Conservation (phyloP, 108 stramenopile species). For the Fragilaria radians region DNA sequence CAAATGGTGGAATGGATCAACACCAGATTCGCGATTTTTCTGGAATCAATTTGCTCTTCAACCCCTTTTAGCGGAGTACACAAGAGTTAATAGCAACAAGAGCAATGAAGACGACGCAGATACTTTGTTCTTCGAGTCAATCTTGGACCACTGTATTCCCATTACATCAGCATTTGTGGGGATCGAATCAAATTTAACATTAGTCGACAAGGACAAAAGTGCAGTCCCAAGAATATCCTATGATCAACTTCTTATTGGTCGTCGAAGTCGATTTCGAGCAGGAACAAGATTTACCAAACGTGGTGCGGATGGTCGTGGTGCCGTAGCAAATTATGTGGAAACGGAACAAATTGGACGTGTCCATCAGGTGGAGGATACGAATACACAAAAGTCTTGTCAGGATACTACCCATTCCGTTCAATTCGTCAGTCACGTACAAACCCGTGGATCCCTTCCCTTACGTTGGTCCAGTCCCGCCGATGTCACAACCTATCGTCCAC, state of each 20-base stretch:
- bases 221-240: slow-evolving; percentile 18
- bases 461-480: slow-evolving; percentile 90
- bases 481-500: slow-evolving; percentile 85
- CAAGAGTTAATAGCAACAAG: background rate
- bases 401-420: slow-evolving; percentile 16
- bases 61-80: slow-evolving; percentile 32
- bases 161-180: slow-evolving; percentile 90
- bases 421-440: slow-evolving; percentile 69
- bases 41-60: slow-evolving; percentile 86
- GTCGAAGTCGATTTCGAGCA: slow-evolving; percentile 83
- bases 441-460: slow-evolving; percentile 91
- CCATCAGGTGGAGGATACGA: slow-evolving; percentile 2
- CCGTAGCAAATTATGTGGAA: slow-evolving; percentile 93
- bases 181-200: slow-evolving; percentile 42
- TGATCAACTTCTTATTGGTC: slow-evolving; percentile 78
- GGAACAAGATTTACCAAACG: slow-evolving; percentile 92
- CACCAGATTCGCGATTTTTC: slow-evolving; percentile 86
- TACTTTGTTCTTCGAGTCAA: slow-evolving; percentile 6
- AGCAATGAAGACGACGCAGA: background rate
- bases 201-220: too few relatives aligned
- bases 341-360: slow-evolving; percentile 82
- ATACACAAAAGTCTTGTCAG: slow-evolving; percentile 2
- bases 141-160: slow-evolving; percentile 64
- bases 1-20: too few relatives aligned
- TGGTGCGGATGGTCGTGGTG: slow-evolving; percentile 85